A percentile compares a stretch with the other conserved stretches of the same genome.
Evolutionary conservation across 2,329 filamentous ascomycete genomes (phyloP).

Genomic region (Fusarium pilosicola): DNA sequence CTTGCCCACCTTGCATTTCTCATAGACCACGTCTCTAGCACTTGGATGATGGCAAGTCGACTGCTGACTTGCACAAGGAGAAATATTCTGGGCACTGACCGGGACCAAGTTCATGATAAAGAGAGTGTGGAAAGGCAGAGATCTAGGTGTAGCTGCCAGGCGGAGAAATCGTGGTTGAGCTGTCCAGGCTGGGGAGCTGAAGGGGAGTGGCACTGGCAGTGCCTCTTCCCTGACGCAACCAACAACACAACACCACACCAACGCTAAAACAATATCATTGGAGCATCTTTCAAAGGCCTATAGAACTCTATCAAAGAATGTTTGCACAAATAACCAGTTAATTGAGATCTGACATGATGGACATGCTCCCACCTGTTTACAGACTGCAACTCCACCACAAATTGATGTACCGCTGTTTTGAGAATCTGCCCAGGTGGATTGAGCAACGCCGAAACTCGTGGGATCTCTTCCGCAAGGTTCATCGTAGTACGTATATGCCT

Average conservation of each 20-base stretch:
- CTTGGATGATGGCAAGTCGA: background rate
- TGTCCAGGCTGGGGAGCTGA: background rate
- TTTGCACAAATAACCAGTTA: accelerated
- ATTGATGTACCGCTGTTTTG: background rate
- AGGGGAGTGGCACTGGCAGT: background rate
- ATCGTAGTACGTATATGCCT: no score
- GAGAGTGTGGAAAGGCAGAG: background rate
- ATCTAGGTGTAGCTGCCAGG: no score
- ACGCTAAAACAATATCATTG: no score
- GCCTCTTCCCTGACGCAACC: no score
- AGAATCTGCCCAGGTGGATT: no score
- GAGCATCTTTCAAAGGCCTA: no score
- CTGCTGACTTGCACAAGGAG: background rate
- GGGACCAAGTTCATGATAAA: accelerated
- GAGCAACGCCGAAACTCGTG: no score
- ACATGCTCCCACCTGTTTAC: background rate
- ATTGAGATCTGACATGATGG: background rate
- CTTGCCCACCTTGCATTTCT: no score
- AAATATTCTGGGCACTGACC: accelerated
- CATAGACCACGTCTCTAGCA: background rate
- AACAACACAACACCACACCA: no score
- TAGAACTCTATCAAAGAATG: accelerated
- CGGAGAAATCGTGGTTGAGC: background rate
- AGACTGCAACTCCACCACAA: background rate
- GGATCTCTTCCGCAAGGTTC: no score